A percentile compares a stretch with the other conserved stretches of the same genome.
These are phyloP conservation scores for Geoglossum cookeanum DNA, from an alignment of 2,329 filamentous ascomycete genomes.

Conservation along the genomic window DNA sequence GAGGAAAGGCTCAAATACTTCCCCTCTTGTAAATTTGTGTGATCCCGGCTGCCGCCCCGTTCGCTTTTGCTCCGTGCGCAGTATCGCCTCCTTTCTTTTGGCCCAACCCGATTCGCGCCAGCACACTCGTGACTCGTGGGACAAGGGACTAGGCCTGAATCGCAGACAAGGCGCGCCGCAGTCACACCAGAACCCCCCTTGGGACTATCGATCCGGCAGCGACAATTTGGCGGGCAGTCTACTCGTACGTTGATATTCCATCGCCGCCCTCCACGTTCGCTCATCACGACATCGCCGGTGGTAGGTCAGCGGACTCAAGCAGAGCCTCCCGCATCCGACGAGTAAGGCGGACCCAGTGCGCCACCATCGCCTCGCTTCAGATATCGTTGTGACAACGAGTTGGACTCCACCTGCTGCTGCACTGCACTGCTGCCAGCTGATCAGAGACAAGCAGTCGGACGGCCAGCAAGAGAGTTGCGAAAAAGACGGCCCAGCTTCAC, in stretches of 20 bases:
- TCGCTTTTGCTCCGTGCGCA: background rate
- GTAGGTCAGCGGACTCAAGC: background rate
- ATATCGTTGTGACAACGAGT: background rate
- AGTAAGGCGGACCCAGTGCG: background rate
- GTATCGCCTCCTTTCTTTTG: background rate
- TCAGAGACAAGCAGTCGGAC: background rate
- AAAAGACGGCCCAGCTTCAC: background rate
- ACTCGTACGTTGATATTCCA: background rate
- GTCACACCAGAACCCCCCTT: background rate
- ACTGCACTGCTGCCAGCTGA: background rate
- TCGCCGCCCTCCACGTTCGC: background rate
- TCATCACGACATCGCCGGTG: background rate
- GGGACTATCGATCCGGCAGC: background rate
- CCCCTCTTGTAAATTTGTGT: background rate
- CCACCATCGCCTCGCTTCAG: background rate
- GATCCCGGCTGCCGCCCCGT: background rate
- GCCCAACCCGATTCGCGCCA: constrained; percentile 1
- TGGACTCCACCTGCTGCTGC: background rate
- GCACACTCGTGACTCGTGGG: constrained; percentile 3
- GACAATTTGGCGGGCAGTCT: background rate
- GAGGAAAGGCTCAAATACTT: background rate
- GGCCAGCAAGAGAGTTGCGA: background rate
- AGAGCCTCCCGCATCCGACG: background rate
- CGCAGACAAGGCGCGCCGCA: background rate
- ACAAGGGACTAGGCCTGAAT: constrained; percentile 1